phyloP scores from a whole-genome alignment of 164 flowering plant genomes.

The Chloranthus sessilifolius region DNA sequence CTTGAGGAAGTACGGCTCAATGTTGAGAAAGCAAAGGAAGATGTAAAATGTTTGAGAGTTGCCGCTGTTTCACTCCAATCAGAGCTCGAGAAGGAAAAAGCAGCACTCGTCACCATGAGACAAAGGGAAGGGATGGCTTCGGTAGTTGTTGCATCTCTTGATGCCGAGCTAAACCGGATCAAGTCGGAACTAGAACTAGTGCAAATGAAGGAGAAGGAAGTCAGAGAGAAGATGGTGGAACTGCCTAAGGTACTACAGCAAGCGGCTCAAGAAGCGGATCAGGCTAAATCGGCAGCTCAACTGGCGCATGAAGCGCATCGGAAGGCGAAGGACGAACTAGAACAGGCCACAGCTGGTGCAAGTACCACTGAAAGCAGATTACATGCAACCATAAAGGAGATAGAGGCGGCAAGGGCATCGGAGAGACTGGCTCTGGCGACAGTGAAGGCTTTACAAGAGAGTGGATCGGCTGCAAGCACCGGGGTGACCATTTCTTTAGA shows the following conservation, averaged over 20 bases:
- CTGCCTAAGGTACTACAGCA: conserved; percentile 69
- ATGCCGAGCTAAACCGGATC: conserved; percentile 63
- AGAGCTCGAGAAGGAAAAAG: conserved; percentile 67
- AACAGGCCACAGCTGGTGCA: conserved; percentile 70
- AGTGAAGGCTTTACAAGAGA: conserved; percentile 74
- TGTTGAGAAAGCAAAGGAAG: conserved; percentile 64
- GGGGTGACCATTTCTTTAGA: conserved; percentile 74
- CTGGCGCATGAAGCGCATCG: conserved; percentile 54
- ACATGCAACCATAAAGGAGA: conserved; percentile 72
- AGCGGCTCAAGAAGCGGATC: conserved; percentile 72
- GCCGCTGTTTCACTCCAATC: conserved; percentile 61
- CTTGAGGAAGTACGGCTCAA: conserved; percentile 74
- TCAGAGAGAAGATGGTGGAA: conserved; percentile 63
- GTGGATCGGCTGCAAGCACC: conserved; percentile 43
- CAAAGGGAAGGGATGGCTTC: conserved; percentile 94
- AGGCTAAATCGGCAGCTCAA: conserved; percentile 51
- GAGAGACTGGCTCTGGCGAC: conserved; percentile 81
- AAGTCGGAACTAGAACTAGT: conserved; percentile 48
- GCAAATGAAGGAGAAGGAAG: conserved; percentile 71
- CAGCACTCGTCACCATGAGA: conserved; percentile 48
- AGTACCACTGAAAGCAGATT: conserved; percentile 63
- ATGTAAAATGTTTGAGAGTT: conserved; percentile 58
- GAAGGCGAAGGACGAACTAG: conserved; percentile 70
- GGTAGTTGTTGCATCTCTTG: conserved; percentile 70
- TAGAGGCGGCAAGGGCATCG: conserved; percentile 85